Conservation (phyloP, 2,329 filamentous ascomycete species). For the Teratosphaeria destructans region DNA sequence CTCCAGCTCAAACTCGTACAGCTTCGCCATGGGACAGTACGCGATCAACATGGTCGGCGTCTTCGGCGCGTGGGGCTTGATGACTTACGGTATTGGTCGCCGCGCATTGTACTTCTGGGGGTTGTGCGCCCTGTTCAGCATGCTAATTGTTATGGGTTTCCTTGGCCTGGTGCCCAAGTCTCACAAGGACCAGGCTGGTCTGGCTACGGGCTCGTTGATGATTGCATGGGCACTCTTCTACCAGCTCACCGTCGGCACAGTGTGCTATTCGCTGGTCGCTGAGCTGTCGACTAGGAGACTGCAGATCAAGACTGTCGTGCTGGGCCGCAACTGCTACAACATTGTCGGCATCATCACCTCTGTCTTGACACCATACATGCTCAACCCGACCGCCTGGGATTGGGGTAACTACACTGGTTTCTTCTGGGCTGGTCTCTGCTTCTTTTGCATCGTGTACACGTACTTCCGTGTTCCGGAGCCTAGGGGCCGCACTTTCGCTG, state of each 20-base stretch:
- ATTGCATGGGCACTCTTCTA: constrained; percentile 72
- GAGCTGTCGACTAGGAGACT: constrained; percentile 74
- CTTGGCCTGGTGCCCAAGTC: constrained; percentile 58
- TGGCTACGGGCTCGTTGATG: constrained; percentile 81
- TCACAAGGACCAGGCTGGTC: constrained; percentile 50
- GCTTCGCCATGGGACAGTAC: constrained; percentile 46
- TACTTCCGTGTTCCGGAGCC: constrained; percentile 44
- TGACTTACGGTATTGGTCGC: constrained; percentile 64
- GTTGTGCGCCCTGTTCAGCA: constrained; percentile 58
- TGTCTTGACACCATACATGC: constrained; percentile 83
- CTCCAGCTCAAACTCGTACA: constrained; percentile 31
- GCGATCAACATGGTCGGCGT: constrained; percentile 69
- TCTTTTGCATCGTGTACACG: constrained; percentile 69
- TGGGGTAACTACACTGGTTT: constrained; percentile 83
- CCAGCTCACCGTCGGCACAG: constrained; percentile 78
- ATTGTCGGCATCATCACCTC: constrained; percentile 71
- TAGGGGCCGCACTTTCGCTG: constrained; percentile 67
- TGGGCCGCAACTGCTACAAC: constrained; percentile 69
- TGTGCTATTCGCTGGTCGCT: constrained; percentile 79
- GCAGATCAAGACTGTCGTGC: constrained; percentile 83
- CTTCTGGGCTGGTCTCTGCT: constrained; percentile 77
- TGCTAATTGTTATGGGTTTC: constrained; percentile 79
- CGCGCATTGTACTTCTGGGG: constrained; percentile 67
- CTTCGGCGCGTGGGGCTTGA: constrained; percentile 71
- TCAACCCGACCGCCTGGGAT: constrained; percentile 77